Evolutionary conservation across 176 grass and related monocot genomes (phyloP), one percentile per base, ranked within the genome.

Genomic region (Chrysopogon serrulatus): DNA sequence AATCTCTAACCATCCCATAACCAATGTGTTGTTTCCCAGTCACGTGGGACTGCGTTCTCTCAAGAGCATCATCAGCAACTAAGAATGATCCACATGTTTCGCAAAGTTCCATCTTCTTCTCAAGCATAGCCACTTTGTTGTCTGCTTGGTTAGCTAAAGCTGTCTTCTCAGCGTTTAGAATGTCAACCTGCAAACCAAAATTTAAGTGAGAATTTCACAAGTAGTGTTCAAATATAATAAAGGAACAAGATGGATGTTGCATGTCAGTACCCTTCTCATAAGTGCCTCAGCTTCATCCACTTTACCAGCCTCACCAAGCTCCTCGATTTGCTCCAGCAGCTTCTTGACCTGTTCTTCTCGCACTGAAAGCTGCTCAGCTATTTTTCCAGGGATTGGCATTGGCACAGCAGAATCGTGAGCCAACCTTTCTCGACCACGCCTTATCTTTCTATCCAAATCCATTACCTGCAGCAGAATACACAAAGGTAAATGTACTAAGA

Each of bases 211-310:
- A 88, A 67, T 44, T 59, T 41, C 45, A 62, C 48, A 54, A 65
- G n/a, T 17, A 77, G 36, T 35, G 12, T 64, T 54, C 30, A 65
- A 56, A 49, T 24, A 74, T 24, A 54, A 51, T 51, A 85, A 36
- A 70, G 4, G 36, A 43, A 15, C 31, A 81, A 42, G 18, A 36
- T 45, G 59, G 8, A 61, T 68, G 10, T 59, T 80, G 47, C 44
- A 61, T 16, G 43, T n/a, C 23, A 57, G 53, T 44, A 97, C 94
- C 92, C 88, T 90, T 70, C 88, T 78, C 94, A 97, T 97, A 72
- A 97, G 94, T 43, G 94, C 94, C 82, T 94, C 94, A 81, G 94
- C 94, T 94, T 94, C 94, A 90, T 90, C 94, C 61, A 97, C 92
- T 80, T 94, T 97, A 68, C 94, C 90, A 84, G 92, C 85, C 77